Evolutionary conservation across 2,329 filamentous ascomycete genomes (phyloP).

Genomic region (Tetracladium maxilliforme): DNA sequence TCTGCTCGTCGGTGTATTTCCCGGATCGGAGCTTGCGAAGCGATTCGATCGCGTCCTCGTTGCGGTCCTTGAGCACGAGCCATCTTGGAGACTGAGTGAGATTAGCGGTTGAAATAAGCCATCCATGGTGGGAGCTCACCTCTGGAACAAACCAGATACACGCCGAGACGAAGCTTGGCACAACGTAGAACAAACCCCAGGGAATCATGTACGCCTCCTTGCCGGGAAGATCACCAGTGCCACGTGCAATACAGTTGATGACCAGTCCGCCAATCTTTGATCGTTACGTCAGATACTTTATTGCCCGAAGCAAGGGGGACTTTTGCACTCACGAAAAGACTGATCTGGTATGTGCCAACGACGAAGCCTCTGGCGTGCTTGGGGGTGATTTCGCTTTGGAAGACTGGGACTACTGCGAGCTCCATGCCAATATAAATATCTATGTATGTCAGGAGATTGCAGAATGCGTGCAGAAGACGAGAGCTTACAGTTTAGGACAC

Average conservation of each 20-base stretch:
- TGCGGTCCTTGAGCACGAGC: constrained; percentile 12
- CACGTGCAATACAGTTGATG: constrained; percentile 8
- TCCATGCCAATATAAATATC: constrained; percentile 4
- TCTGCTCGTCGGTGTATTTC: constrained; percentile 5
- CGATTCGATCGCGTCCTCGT: constrained; percentile 13
- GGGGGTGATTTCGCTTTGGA: constrained; percentile 4
- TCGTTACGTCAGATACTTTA: neutral
- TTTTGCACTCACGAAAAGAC: constrained; percentile 7
- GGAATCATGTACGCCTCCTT: constrained; percentile 6
- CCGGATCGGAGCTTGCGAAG: constrained; percentile 7
- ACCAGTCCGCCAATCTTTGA: constrained; percentile 8
- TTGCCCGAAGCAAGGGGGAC: neutral
- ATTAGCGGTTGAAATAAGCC: no score
- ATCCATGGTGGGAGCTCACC: no score
- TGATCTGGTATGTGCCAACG: constrained; percentile 2
- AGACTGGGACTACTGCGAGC: constrained; percentile 4
- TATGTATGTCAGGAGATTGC: no score
- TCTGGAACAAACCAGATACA: constrained; percentile 11
- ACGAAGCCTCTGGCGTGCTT: constrained; percentile 2
- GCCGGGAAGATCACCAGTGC: neutral
- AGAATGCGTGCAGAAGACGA: no score
- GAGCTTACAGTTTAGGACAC: constrained; percentile 3
- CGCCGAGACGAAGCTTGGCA: constrained; percentile 7
- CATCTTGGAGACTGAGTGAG: constrained; percentile 14
- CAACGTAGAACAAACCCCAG: constrained; percentile 8